These are phyloP conservation scores for Bauhinia variegata DNA, from an alignment of 306 rosid genomes.

Conservation along the genomic window DNA sequence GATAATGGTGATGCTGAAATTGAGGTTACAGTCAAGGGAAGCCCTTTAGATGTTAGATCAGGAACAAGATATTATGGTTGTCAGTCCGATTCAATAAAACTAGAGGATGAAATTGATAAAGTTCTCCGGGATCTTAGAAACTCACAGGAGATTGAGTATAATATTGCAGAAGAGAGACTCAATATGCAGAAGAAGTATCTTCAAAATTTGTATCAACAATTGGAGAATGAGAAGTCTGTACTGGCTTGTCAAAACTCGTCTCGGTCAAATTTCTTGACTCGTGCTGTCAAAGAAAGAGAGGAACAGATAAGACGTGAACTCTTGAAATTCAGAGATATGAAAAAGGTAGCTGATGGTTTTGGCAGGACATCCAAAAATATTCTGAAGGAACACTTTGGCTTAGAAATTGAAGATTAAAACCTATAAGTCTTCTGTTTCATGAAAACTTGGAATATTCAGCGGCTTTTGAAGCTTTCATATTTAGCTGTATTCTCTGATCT, in stretches of 20 bases:
- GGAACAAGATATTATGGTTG: slow-evolving; percentile 37
- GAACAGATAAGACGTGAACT: slow-evolving; percentile 61
- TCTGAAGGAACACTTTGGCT: slow-evolving; percentile 57
- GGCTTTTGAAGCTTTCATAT: slow-evolving; percentile 2
- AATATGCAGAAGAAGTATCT: slow-evolving; percentile 58
- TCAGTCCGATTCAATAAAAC: slow-evolving; percentile 42
- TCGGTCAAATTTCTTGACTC: slow-evolving; percentile 36
- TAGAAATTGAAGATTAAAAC: slow-evolving; percentile 46
- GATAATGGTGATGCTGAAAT: slow-evolving; percentile 35
- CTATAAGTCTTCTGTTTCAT: not conserved
- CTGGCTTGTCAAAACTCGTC: slow-evolving; percentile 47
- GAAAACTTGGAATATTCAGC: slow-evolving; percentile 5
- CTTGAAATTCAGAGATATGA: slow-evolving; percentile 59
- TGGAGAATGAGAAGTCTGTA: slow-evolving; percentile 56
- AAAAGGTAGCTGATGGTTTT: slow-evolving; percentile 62
- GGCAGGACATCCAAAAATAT: slow-evolving; percentile 53
- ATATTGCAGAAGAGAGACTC: slow-evolving; percentile 64
- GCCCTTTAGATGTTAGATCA: slow-evolving; percentile 30
- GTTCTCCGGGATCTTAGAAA: slow-evolving; percentile 58
- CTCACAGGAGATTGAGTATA: slow-evolving; percentile 69
- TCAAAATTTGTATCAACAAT: slow-evolving; percentile 58
- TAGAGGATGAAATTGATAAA: slow-evolving; percentile 59
- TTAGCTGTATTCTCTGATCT: slow-evolving; percentile 9
- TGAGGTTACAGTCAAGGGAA: slow-evolving; percentile 34
- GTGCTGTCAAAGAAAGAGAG: slow-evolving; percentile 54